These are phyloP conservation scores for Colletotrichum sp. DNA, from an alignment of 2,329 filamentous ascomycete species.

Conservation along the genomic window DNA sequence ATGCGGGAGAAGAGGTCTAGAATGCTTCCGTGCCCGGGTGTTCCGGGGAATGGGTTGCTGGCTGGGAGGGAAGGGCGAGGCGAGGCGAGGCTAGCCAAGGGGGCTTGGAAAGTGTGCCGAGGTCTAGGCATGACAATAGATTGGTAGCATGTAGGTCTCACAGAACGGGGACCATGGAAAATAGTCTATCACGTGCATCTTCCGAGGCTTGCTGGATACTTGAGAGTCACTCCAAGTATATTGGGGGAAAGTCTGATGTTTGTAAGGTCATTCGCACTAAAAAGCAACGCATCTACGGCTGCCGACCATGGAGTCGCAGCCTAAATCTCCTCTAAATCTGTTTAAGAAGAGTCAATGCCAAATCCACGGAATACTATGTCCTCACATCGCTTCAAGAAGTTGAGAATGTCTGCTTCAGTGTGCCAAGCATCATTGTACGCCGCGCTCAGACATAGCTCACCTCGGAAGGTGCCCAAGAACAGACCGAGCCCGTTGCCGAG, in stretches of 20 bases:
- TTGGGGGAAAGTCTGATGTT: background rate
- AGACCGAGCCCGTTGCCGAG: conserved; percentile 40
- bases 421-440: conserved; percentile 51
- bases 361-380: background rate
- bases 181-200: rapidly evolving
- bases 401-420: conserved; percentile 17
- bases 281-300: background rate
- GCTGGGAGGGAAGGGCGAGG: background rate
- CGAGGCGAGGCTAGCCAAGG: background rate
- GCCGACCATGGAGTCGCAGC: background rate
- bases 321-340: background rate
- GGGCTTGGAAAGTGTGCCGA: background rate
- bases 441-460: conserved; percentile 39
- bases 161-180: rapidly evolving
- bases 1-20: background rate
- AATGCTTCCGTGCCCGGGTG: background rate
- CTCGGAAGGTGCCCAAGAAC: conserved; percentile 44
- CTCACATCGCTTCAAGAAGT: conserved; percentile 27
- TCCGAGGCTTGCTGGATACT: rapidly evolving
- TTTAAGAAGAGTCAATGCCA: background rate
- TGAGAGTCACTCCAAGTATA: background rate
- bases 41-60: background rate
- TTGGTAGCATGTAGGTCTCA: background rate
- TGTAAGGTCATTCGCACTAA: background rate
- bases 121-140: background rate